Percentiles rank a stretch among this genome's conserved stretches.
Evolutionary conservation across 176 grass and related monocot species (phyloP).

Genomic region (Oryza brachyantha): DNA sequence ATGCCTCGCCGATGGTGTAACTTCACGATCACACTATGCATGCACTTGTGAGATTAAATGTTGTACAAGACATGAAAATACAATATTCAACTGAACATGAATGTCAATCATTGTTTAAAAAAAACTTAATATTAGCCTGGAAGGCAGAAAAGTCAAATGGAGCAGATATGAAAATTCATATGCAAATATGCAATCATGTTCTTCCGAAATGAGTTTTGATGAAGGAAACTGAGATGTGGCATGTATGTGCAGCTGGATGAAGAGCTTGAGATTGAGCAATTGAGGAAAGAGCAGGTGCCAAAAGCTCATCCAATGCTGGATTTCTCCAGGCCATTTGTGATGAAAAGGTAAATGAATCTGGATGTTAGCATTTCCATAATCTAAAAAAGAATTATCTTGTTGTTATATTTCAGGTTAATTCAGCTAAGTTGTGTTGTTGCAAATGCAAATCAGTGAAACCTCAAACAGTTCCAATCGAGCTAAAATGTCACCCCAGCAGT

Average conservation of each 20-base stretch:
- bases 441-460: constrained; percentile 57
- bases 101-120: too few species aligned
- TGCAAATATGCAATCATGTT: background rate
- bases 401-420: background rate
- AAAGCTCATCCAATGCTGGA: constrained; percentile 80
- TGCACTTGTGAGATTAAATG: too few species aligned
- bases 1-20: background rate
- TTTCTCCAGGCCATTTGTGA: constrained; percentile 69
- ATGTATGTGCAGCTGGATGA: constrained; percentile 1
- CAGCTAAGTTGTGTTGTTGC: background rate
- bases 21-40: too few species aligned
- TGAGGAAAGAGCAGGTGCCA: constrained; percentile 65
- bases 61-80: too few species aligned
- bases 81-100: too few species aligned
- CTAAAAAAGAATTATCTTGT: too few species aligned
- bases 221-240: background rate
- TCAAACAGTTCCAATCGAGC: constrained; percentile 63
- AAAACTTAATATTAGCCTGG: too few species aligned
- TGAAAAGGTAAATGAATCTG: constrained; percentile 50
- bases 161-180: background rate
- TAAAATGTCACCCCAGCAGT: constrained; percentile 65
- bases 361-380: too few species aligned
- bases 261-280: constrained; percentile 61
- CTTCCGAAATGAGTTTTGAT: background rate
- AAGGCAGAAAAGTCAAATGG: too few species aligned